Base-by-base conservation (phyloP, 1,284 basidiomycete genomes). In the Trametes polyzona region DNA sequence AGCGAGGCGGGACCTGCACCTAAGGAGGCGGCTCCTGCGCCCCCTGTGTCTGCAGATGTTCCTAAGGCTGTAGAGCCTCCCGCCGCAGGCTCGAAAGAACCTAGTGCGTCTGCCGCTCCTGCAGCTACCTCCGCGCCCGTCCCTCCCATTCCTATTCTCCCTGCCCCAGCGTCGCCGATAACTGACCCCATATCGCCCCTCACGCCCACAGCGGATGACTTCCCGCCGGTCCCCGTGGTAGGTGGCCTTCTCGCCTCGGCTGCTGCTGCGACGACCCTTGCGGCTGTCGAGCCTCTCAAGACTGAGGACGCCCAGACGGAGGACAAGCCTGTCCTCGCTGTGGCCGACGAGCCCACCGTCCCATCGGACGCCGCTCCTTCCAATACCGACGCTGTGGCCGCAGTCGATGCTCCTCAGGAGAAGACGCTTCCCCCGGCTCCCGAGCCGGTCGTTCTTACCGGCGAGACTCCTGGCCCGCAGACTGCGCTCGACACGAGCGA, bases 381-480 rank as follows among this genome's bases (percentile, higher is more conserved):
- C 8, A n/a, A 23, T 4, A 7, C 46, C 4, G 52, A 41, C 2
- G 47, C 43, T n/a, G n/a, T n/a, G n/a, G n/a, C n/a, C n/a, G n/a
- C n/a, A n/a, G n/a, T n/a, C 1, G 39, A 27, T 3, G 37, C 40
- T 5, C 37, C 52, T 17, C 52, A 63, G 26, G 59, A 63, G 41
- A 65, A 64, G 53, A 37, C 59, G 7, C 64, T 69, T 3, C 68
- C 70, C 17, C 66, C 70, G 40, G 65, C 74, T 4, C 74, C 75
- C 3, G 74, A 74, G 57, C 61, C 47, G 7, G 69, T 76, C 32
- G 69, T 75, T 0, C 62, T 73, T 19, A 65, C 73, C 12, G 75
- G 74, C 6, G 72, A 72, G 40, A 79, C 77, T 2, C 74, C 74
- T 32, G 72, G 74, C 1, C 75, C 73, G 19, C 67, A 76, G 29